Base-by-base conservation (phyloP, 1,284 basidiomycete species). In the Xanthoconium separans region DNA sequence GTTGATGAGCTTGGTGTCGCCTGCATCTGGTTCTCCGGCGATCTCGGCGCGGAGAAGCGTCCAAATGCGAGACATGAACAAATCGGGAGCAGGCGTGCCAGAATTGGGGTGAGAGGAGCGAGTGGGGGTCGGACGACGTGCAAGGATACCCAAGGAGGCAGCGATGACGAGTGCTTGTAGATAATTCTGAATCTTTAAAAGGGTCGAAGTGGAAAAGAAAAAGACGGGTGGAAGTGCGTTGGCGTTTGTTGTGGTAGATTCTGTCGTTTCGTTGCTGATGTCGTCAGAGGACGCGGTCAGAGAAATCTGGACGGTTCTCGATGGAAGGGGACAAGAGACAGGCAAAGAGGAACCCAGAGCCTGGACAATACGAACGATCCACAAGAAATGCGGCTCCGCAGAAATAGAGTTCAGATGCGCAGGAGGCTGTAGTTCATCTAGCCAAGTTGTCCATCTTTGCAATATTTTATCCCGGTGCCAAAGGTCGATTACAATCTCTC, bases 81-180 rank as follows among this genome's bases (percentile, higher is more conserved):
- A 55, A 30, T 55, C 54, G 8, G 54, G 41, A 30, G 59, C 50
- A 22, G 30, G 13, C 6, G 40, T 5, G 2, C 44, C 56, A 3
- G 50, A 44, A 20, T 33, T 47, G 15, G 15, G 1, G 6, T 40
- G 44, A 42, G 54, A 42, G 43, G 56, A 24, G 16, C 34, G 45
- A 10, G 47, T 16, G n/a, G 51, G 46, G 11, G 62, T 61, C 16
- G 75, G 77, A 2, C 79, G 70, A 30, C 73, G 78, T 4, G 79
- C 74, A 36, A 89, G 77, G 9, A 79, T 74, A 31, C 78, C 77
- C 41, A 91, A 72, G 9, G 81, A 76, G 1, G 86, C 83, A 29
- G 80, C 74, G 49, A 90, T 84, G 24, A 86, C 75, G 22, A 89
- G 74, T 1, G 85, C 87, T 63, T 91, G 89, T 8, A 90, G 65